Conservation (phyloP, 73 alveolate genomes). For the Tetrahymena thermophila region DNA sequence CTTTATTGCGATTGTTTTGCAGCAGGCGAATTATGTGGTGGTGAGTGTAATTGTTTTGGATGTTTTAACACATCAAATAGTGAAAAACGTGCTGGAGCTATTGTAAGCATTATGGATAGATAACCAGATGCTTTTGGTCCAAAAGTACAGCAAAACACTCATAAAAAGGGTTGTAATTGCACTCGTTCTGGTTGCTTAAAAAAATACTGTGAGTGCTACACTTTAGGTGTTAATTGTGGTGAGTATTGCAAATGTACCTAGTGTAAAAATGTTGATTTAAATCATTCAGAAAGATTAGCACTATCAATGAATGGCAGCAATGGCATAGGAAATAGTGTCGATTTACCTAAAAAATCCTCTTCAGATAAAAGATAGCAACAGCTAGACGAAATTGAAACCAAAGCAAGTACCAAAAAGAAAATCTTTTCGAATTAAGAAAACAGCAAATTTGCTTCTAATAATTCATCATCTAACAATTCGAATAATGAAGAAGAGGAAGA, state of each 20-base stretch:
- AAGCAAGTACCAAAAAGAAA: background rate
- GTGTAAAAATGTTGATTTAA: slow-evolving; percentile 68
- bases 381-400: background rate
- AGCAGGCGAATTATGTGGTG: slow-evolving; percentile 74
- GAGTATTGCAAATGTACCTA: slow-evolving; percentile 86
- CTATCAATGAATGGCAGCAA: background rate
- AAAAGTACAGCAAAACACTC: slow-evolving; percentile 42
- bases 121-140: slow-evolving; percentile 94
- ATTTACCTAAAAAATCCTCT: background rate
- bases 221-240: slow-evolving; percentile 80
- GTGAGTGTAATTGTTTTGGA: slow-evolving; percentile 88
- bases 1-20: slow-evolving; percentile 96
- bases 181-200: slow-evolving; percentile 86
- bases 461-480: background rate
- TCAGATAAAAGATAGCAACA: background rate
- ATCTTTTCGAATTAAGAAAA: background rate
- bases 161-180: slow-evolving; percentile 89
- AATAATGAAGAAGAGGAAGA: background rate
- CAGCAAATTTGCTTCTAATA: background rate
- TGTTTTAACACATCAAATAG: slow-evolving; percentile 88
- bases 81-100: slow-evolving; percentile 65
- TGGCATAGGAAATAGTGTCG: background rate
- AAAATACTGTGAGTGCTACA: slow-evolving; percentile 95
- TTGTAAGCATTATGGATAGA: slow-evolving; percentile 77
- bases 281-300: background rate